phyloP scores from a whole-genome alignment of 169 alveolate species.

The Eimeria falciformis region DNA sequence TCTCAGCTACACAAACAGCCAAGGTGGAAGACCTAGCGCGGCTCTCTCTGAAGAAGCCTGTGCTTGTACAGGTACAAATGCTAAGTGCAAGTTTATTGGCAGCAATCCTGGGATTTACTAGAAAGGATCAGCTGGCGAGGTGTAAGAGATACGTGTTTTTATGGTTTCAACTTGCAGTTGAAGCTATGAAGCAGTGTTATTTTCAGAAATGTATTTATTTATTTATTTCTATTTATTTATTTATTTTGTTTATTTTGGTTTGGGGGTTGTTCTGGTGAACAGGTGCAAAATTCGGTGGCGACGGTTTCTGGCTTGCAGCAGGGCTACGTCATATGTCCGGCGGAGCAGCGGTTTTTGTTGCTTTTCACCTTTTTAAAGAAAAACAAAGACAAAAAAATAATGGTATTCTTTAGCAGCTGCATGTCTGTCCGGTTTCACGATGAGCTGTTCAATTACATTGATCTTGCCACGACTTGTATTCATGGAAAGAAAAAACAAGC shows the following conservation, averaged over 20 bases:
- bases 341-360: conserved; percentile 96
- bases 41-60: conserved; percentile 96
- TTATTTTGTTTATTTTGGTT: too few species aligned
- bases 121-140: too few species aligned
- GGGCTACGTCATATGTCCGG: conserved; percentile 97
- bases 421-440: conserved; percentile 98
- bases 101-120: too few species aligned
- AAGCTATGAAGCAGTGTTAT: too few species aligned
- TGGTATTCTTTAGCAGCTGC: conserved; percentile 99
- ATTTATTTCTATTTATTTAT: too few species aligned
- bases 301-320: conserved; percentile 97
- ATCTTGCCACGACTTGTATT: conserved; percentile 96
- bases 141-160: too few species aligned
- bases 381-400: conserved; percentile 91
- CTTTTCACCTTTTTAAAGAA: conserved; percentile 97
- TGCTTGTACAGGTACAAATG: conserved; percentile 95
- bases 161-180: too few species aligned
- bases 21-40: conserved; percentile 97
- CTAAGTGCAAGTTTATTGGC: too few species aligned
- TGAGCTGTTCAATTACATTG: conserved; percentile 98
- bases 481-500: conserved; percentile 98
- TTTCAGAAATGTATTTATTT: too few species aligned
- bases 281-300: conserved; percentile 85
- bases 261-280: background rate
- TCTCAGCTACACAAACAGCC: conserved; percentile 99